phyloP scores from a whole-genome alignment of 805 yeast species.

The Cyberlindnera americana region DNA sequence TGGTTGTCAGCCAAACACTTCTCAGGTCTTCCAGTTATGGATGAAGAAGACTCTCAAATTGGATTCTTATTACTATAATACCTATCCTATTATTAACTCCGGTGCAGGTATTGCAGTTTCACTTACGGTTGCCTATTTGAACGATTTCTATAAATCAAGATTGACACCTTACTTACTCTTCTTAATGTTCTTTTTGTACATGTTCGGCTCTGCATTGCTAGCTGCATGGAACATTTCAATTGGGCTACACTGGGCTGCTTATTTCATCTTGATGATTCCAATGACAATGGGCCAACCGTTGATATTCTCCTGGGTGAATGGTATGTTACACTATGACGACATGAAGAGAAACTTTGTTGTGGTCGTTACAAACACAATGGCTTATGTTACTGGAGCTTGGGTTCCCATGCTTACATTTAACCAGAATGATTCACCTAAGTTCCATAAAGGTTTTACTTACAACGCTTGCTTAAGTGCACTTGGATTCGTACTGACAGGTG shows the following conservation, averaged over 20 bases:
- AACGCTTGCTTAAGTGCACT: slow-evolving; percentile 6
- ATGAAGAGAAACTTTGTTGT: slow-evolving; percentile 36
- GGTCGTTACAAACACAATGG: slow-evolving; percentile 38
- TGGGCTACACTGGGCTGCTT: slow-evolving; percentile 48
- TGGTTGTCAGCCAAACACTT: slow-evolving; percentile 30
- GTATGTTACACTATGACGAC: slow-evolving; percentile 35
- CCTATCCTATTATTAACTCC: slow-evolving; percentile 37
- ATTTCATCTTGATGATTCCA: slow-evolving; percentile 45
- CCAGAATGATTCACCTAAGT: slow-evolving; percentile 35
- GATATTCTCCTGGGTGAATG: slow-evolving; percentile 54
- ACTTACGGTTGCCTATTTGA: slow-evolving; percentile 32
- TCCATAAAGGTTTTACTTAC: slow-evolving; percentile 37
- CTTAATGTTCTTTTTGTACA: slow-evolving; percentile 39
- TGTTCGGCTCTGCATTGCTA: slow-evolving; percentile 34
- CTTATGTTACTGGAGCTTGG: slow-evolving; percentile 37
- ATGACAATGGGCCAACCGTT: slow-evolving; percentile 53
- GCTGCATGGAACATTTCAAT: slow-evolving; percentile 43
- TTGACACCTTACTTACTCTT: slow-evolving; percentile 36
- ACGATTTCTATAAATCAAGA: slow-evolving; percentile 29
- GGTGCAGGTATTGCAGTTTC: slow-evolving; percentile 40
- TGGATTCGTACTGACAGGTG: slow-evolving; percentile 2
- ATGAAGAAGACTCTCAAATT: slow-evolving; percentile 36
- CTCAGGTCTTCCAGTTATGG: slow-evolving; percentile 46
- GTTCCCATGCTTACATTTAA: slow-evolving; percentile 41
- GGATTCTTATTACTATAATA: slow-evolving; percentile 35